Evolutionary conservation across 2,329 filamentous ascomycete species (phyloP).

Genomic region (Colletotrichum euphorbiae): DNA sequence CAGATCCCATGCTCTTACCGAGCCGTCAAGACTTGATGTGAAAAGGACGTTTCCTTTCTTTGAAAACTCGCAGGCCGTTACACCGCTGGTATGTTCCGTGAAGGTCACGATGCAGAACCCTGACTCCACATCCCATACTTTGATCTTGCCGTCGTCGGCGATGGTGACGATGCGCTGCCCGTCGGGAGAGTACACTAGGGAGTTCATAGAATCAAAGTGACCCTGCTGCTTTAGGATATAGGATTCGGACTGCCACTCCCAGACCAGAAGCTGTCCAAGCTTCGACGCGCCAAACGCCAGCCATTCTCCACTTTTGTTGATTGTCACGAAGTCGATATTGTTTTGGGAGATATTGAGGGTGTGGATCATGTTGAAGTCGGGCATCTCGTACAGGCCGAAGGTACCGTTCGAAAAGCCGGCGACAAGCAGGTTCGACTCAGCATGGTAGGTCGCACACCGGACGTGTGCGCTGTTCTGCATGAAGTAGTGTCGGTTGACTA

Average conservation of each 20-base stretch:
- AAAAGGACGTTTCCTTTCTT: conserved; percentile 97
- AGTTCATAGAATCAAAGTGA: conserved; percentile 96
- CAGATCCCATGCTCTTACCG: conserved; percentile 94
- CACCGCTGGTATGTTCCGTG: conserved; percentile 93
- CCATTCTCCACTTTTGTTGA: conserved; percentile 97
- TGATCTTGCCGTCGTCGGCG: conserved; percentile 97
- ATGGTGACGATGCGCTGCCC: conserved; percentile 93
- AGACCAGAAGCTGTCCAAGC: conserved; percentile 94
- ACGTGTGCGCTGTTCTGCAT: conserved; percentile 90
- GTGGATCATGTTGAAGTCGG: conserved; percentile 95
- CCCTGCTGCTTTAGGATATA: conserved; percentile 99
- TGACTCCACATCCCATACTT: conserved; percentile 96
- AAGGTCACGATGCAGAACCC: conserved; percentile 99
- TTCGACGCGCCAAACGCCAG: conserved; percentile 96
- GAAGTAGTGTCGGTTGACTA: conserved; percentile 92
- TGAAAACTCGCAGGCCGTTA: conserved; percentile 94
- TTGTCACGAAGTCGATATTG: conserved; percentile 92
- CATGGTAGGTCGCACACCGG: conserved; percentile 90
- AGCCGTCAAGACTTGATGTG: conserved; percentile 94
- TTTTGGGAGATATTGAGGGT: conserved; percentile 94
- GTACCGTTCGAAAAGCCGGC: conserved; percentile 95
- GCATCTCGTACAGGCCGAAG: conserved; percentile 95
- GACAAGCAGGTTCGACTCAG: conserved; percentile 90
- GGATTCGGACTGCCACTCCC: conserved; percentile 99
- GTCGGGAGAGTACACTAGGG: conserved; percentile 91